Evolutionary conservation across 1,284 basidiomycete species (phyloP).

Genomic region (Vanrija sp.): DNA sequence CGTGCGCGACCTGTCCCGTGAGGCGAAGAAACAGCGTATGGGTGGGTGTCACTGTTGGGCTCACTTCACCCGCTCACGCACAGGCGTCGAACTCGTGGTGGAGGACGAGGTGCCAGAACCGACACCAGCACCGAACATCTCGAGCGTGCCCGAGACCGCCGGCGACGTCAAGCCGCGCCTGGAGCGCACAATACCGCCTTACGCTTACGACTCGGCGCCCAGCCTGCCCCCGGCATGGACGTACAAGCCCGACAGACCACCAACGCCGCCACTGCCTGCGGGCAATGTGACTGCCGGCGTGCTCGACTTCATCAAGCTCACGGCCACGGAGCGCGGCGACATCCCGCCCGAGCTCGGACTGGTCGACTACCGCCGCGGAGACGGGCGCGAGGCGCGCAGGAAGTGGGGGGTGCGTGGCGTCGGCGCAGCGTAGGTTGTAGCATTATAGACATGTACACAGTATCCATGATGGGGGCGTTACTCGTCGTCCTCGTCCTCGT

Average conservation of each 20-base stretch:
- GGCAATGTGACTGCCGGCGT: conserved; percentile 32
- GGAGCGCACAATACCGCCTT: conserved; percentile 6
- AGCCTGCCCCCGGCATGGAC: conserved; percentile 37
- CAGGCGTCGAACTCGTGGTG: conserved; percentile 7
- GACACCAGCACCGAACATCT: background rate
- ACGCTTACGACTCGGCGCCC: conserved; percentile 37
- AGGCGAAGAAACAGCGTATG: conserved; percentile 27
- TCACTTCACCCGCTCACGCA: background rate
- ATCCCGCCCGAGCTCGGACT: conserved; percentile 45
- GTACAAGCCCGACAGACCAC: conserved; percentile 16
- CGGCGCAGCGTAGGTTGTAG: conserved; percentile 1
- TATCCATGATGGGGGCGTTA: background rate
- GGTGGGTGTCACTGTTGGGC: conserved; percentile 14
- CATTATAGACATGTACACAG: background rate
- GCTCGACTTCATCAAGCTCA: conserved; percentile 46
- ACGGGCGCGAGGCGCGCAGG: conserved; percentile 11
- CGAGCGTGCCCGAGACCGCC: conserved; percentile 4
- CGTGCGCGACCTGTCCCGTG: conserved; percentile 19
- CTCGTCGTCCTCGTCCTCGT: conserved; percentile 3
- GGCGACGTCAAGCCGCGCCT: conserved; percentile 13
- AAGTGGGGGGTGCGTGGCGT: conserved; percentile 22
- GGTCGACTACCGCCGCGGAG: conserved; percentile 35
- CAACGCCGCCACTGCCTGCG: conserved; percentile 2
- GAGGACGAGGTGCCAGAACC: conserved; percentile 6
- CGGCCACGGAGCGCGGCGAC: conserved; percentile 39